Conservation (phyloP, 164 flowering plant species). For the Aristolochia californica region DNA sequence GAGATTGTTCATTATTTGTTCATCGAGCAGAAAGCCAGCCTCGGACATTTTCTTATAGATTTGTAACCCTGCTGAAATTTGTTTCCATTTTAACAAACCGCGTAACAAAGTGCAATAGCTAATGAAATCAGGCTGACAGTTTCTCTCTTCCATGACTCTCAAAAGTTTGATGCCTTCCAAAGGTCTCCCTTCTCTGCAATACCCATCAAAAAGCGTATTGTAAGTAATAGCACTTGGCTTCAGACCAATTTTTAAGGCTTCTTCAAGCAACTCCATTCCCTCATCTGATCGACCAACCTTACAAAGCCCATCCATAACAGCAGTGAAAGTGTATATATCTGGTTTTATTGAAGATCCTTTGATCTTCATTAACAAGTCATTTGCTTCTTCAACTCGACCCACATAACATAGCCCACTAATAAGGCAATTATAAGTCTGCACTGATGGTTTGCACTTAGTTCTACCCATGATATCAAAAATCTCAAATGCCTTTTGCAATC, state of each 20-base stretch:
- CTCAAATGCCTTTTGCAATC: slow-evolving; percentile 41
- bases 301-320: slow-evolving; percentile 85
- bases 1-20: slow-evolving; percentile 43
- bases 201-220: slow-evolving; percentile 74
- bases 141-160: slow-evolving; percentile 45
- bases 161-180: slow-evolving; percentile 44
- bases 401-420: slow-evolving; percentile 80
- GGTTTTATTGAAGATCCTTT: slow-evolving; percentile 38
- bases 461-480: slow-evolving; percentile 48
- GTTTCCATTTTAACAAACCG: slow-evolving; percentile 68
- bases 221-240: slow-evolving; percentile 51
- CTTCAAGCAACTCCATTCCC: slow-evolving; percentile 61
- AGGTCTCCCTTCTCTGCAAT: slow-evolving; percentile 67
- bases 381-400: slow-evolving; percentile 71
- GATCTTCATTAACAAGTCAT: slow-evolving; percentile 36
- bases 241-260: slow-evolving; percentile 48
- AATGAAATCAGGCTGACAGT: slow-evolving; percentile 54
- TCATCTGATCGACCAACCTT: slow-evolving; percentile 75
- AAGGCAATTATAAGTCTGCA: slow-evolving; percentile 62
- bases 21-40: slow-evolving; percentile 39
- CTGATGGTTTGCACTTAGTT: slow-evolving; percentile 39
- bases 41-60: slow-evolving; percentile 50
- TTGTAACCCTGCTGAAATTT: slow-evolving; percentile 25
- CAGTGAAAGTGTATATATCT: slow-evolving; percentile 63
- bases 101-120: slow-evolving; percentile 63